Evolutionary conservation across 345 rosid genomes (phyloP).

Genomic region (Citrus trifoliata): DNA sequence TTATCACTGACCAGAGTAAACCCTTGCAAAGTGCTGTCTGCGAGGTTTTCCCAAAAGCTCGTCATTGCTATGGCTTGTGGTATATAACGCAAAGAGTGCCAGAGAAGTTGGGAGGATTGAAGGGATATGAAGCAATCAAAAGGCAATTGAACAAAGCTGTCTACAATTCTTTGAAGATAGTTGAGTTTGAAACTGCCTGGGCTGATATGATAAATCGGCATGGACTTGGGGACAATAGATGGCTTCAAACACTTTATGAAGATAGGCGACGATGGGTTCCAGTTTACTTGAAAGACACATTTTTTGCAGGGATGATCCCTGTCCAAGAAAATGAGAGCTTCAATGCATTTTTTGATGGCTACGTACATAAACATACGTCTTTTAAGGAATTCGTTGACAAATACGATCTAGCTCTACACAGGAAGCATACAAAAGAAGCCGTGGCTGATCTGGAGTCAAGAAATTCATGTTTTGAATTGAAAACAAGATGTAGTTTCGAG

Average conservation of each 20-base stretch:
- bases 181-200: constrained; percentile 52
- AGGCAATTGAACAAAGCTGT: constrained; percentile 39
- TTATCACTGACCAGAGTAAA: constrained; percentile 50
- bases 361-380: constrained; percentile 57
- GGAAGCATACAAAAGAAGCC: constrained; percentile 52
- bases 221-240: constrained; percentile 44
- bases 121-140: constrained; percentile 42
- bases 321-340: constrained; percentile 42
- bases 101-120: constrained; percentile 49
- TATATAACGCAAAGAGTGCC: constrained; percentile 51
- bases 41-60: constrained; percentile 44
- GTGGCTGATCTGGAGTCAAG: constrained; percentile 42
- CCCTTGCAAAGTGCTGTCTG: constrained; percentile 42
- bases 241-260: constrained; percentile 46
- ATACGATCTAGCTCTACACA: constrained; percentile 46
- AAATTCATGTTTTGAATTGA: constrained; percentile 36
- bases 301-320: constrained; percentile 51
- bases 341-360: constrained; percentile 55
- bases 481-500: constrained; percentile 48
- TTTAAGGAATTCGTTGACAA: constrained; percentile 56
- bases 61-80: constrained; percentile 40
- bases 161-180: constrained; percentile 41
- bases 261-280: constrained; percentile 52
- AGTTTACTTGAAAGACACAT: constrained; percentile 47
- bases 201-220: constrained; percentile 36